phyloP scores from a whole-genome alignment of 2,329 filamentous ascomycete species.

The Diaporthe velutina region DNA sequence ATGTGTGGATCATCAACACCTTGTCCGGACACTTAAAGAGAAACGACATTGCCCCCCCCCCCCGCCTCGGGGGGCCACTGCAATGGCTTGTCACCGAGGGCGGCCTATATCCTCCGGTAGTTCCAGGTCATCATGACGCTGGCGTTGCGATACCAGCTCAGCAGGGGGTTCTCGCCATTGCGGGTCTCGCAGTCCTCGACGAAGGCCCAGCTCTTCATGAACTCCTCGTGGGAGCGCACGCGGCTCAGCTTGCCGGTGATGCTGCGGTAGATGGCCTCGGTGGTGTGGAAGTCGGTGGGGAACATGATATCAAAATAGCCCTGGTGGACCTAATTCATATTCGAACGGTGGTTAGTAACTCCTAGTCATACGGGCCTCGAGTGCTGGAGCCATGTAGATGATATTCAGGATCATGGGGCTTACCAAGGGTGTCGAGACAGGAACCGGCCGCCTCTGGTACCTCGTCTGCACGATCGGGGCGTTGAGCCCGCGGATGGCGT shows the following conservation, averaged over 20 bases:
- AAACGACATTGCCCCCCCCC: too few relatives aligned
- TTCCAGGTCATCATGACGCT: constrained; percentile 83
- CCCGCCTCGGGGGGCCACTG: too few relatives aligned
- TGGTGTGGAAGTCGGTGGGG: constrained; percentile 92
- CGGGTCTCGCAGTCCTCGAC: constrained; percentile 89
- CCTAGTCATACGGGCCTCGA: too few relatives aligned
- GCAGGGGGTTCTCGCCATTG: constrained; percentile 92
- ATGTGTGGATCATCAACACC: too few relatives aligned
- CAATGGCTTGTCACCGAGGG: too few relatives aligned
- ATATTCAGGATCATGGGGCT: constrained; percentile 38
- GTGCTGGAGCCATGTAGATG: neutral
- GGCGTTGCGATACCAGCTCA: constrained; percentile 96
- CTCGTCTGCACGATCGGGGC: constrained; percentile 96
- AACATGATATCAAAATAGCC: constrained; percentile 99
- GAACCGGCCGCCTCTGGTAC: constrained; percentile 87
- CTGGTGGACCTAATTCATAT: constrained; percentile 82
- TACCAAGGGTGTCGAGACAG: constrained; percentile 91
- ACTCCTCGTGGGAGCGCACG: constrained; percentile 89
- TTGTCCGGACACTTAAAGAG: too few relatives aligned
- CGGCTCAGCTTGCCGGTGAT: constrained; percentile 93
- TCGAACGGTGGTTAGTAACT: neutral
- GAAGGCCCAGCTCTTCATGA: constrained; percentile 90
- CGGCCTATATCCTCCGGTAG: constrained; percentile 34
- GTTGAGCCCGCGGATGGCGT: constrained; percentile 86
- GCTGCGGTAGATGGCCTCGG: constrained; percentile 92